Conservation (phyloP, 2,329 filamentous ascomycete genomes). For the Acephala macrosclerotiorum region DNA sequence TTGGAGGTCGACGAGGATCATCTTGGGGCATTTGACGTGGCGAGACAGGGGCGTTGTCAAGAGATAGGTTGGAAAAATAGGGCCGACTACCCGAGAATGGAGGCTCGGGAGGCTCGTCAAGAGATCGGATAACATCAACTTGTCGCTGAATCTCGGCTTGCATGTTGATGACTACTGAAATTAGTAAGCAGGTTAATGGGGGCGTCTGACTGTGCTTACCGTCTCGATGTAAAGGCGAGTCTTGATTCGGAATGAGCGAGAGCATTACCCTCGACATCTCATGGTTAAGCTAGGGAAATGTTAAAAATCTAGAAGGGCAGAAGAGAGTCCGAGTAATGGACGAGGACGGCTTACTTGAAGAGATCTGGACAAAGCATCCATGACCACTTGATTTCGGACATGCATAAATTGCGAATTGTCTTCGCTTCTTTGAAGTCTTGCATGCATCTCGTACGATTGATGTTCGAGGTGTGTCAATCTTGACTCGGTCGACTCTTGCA, state of each 20-base stretch:
- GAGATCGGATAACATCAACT: slow-evolving; percentile 60
- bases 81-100: slow-evolving; percentile 69
- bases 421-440: slow-evolving; percentile 80
- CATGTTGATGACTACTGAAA: slow-evolving; percentile 57
- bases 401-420: slow-evolving; percentile 82
- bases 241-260: slow-evolving; percentile 75
- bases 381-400: slow-evolving; percentile 80
- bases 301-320: slow-evolving; percentile 1
- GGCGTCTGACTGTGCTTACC: slow-evolving; percentile 59
- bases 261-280: slow-evolving; percentile 81
- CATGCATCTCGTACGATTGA: slow-evolving; percentile 79
- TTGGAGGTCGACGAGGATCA: slow-evolving; percentile 74
- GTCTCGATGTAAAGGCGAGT: slow-evolving; percentile 82
- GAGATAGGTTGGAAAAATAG: slow-evolving; percentile 65
- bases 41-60: slow-evolving; percentile 83
- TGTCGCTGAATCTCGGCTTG: slow-evolving; percentile 69
- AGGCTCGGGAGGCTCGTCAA: slow-evolving; percentile 73
- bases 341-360: slow-evolving; percentile 61
- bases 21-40: slow-evolving; percentile 88
- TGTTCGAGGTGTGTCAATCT: slow-evolving; percentile 81
- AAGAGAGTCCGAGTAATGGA: background rate
- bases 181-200: slow-evolving; percentile 36
- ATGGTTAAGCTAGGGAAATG: slow-evolving; percentile 74
- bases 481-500: slow-evolving; percentile 78
- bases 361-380: slow-evolving; percentile 80